These are phyloP conservation scores for Monilinia vaccinii-corymbosi DNA, from an alignment of 2,329 filamentous ascomycete species.

Conservation along the genomic window DNA sequence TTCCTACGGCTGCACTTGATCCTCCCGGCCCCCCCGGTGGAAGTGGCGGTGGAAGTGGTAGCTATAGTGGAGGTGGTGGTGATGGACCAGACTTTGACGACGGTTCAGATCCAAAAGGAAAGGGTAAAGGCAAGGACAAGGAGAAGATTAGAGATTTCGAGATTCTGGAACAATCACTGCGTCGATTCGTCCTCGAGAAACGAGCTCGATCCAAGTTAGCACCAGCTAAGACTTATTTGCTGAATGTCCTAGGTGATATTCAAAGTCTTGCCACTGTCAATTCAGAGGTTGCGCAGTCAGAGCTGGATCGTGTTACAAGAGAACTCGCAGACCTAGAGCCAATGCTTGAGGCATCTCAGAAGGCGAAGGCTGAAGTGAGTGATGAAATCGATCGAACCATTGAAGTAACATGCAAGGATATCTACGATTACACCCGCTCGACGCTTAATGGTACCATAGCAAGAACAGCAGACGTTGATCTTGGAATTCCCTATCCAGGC, in stretches of 20 bases:
- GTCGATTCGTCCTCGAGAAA: slow-evolving; percentile 93
- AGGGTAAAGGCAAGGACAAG: slow-evolving; percentile 77
- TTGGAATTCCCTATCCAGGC: slow-evolving; percentile 80
- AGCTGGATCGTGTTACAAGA: slow-evolving; percentile 71
- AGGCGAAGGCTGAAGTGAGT: slow-evolving; percentile 68
- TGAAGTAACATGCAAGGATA: slow-evolving; percentile 73
- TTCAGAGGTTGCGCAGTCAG: slow-evolving; percentile 72
- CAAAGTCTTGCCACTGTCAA: slow-evolving; percentile 78
- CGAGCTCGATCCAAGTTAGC: slow-evolving; percentile 90
- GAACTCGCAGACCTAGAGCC: slow-evolving; percentile 81
- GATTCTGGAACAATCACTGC: slow-evolving; percentile 75
- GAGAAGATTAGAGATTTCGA: slow-evolving; percentile 88
- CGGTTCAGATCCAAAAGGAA: slow-evolving; percentile 46
- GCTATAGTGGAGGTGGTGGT: slow-evolving; percentile 45
- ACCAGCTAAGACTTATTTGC: slow-evolving; percentile 86
- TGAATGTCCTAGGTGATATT: slow-evolving; percentile 87
- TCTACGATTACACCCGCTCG: slow-evolving; percentile 75
- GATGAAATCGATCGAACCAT: slow-evolving; percentile 75
- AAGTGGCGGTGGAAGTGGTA: slow-evolving; percentile 44
- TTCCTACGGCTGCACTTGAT: slow-evolving; percentile 58
- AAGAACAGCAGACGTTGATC: slow-evolving; percentile 65
- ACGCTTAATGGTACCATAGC: slow-evolving; percentile 68
- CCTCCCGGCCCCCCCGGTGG: slow-evolving; percentile 38
- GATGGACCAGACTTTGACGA: slow-evolving; percentile 34
- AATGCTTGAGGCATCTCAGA: slow-evolving; percentile 73